A percentile compares a stretch with the other conserved stretches of the same genome.
phyloP scores from a whole-genome alignment of 1,139 yeast genomes.

The Yamadazyma conglobata region DNA sequence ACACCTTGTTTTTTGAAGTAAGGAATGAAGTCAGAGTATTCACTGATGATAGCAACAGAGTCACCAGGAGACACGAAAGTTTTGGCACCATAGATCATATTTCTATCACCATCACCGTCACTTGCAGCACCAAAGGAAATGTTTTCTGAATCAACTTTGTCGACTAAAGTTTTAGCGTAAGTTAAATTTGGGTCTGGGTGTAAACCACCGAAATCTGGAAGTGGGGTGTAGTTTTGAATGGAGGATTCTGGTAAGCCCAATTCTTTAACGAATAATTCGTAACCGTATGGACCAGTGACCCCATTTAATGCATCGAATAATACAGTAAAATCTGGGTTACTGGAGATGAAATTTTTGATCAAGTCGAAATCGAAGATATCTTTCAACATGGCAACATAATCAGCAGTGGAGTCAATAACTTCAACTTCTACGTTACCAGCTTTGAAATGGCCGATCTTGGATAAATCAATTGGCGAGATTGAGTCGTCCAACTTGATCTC shows the following conservation, averaged over 20 bases:
- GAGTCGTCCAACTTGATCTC: slow-evolving; percentile 53
- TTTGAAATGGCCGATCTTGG: slow-evolving; percentile 50
- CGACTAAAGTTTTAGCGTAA: slow-evolving; percentile 85
- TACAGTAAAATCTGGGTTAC: slow-evolving; percentile 56
- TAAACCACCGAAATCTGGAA: slow-evolving; percentile 92
- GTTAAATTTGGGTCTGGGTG: slow-evolving; percentile 98
- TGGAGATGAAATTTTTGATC: slow-evolving; percentile 66
- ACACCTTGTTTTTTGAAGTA: slow-evolving; percentile 85
- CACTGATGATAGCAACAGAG: slow-evolving; percentile 95
- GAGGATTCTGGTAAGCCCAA: slow-evolving; percentile 69
- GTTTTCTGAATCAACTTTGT: slow-evolving; percentile 70
- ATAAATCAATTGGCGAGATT: slow-evolving; percentile 60
- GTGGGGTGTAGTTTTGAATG: slow-evolving; percentile 75
- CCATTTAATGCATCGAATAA: slow-evolving; percentile 92
- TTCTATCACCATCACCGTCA: slow-evolving; percentile 98
- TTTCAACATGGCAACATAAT: slow-evolving; percentile 75
- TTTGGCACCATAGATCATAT: slow-evolving; percentile 96
- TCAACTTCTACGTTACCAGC: slow-evolving; percentile 64
- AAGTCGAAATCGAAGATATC: slow-evolving; percentile 84
- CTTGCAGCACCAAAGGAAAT: slow-evolving; percentile 97
- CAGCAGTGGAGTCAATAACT: slow-evolving; percentile 76
- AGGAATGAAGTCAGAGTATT: slow-evolving; percentile 84
- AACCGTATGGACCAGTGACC: slow-evolving; percentile 96
- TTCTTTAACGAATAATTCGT: slow-evolving; percentile 77
- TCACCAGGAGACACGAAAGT: slow-evolving; percentile 98